Percentiles rank a stretch among this genome's conserved stretches.
Conservation (phyloP, 2,329 filamentous ascomycete species). For the Colletotrichum incanum region DNA sequence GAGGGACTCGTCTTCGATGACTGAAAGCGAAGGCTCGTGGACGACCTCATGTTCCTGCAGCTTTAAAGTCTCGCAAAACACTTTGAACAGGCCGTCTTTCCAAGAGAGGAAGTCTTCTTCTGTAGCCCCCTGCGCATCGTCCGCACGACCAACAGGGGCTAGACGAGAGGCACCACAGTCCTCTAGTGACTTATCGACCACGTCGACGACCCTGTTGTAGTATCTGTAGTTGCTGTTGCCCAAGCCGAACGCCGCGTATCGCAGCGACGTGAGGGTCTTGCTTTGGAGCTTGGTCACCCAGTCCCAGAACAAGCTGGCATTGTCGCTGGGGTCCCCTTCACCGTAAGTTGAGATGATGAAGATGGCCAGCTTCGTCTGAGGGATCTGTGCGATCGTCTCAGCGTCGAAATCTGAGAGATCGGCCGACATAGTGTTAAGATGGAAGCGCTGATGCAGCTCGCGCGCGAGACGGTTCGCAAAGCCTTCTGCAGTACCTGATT, state of each 20-base stretch:
- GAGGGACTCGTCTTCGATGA: conserved; percentile 45
- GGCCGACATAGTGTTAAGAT: conserved; percentile 57
- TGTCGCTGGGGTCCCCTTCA: conserved; percentile 60
- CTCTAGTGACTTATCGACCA: conserved; percentile 47
- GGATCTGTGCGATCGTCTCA: conserved; percentile 53
- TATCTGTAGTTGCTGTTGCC: conserved; percentile 58
- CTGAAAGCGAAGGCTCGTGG: conserved; percentile 46
- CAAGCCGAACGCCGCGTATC: conserved; percentile 56
- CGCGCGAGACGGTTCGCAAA: conserved; percentile 58
- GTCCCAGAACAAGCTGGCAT: conserved; percentile 51
- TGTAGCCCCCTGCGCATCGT: conserved; percentile 52
- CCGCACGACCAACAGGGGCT: conserved; percentile 49
- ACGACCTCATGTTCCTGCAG: conserved; percentile 46
- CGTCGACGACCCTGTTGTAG: conserved; percentile 55
- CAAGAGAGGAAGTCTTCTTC: conserved; percentile 57
- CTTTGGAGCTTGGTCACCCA: conserved; percentile 46
- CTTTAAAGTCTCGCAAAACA: conserved; percentile 43
- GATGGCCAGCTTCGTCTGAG: conserved; percentile 49
- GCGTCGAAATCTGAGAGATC: conserved; percentile 65
- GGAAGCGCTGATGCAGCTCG: conserved; percentile 57
- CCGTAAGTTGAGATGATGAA: conserved; percentile 59
- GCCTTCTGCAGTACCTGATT: conserved; percentile 62
- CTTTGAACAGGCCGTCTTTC: conserved; percentile 51
- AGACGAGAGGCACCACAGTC: conserved; percentile 50
- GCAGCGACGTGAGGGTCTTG: conserved; percentile 45